Base-by-base conservation (phyloP, 2,329 filamentous ascomycete species). In the Colletotrichum sp. region DNA sequence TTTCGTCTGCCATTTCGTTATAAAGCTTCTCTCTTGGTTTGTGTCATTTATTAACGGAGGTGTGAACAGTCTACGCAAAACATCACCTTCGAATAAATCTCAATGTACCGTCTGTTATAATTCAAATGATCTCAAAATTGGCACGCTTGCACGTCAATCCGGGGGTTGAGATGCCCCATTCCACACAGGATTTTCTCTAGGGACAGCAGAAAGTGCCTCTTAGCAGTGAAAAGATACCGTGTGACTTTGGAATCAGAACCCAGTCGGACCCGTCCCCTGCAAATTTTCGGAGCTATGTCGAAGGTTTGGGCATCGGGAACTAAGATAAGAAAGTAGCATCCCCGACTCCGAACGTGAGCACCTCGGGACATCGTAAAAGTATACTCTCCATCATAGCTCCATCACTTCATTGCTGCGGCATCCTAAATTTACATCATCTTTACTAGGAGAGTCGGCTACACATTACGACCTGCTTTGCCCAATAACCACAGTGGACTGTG, bases 371-470 rank as follows among this genome's bases (percentile, higher is more conserved):
- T 24, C 1, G n/a, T 52, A 2, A 52, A 52, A 21, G 43, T 52
- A 21, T 13, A 13, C 2, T 52, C 43, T 21, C 2, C 12, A 6
- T 52, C 43, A 52, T 52, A 52, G 43, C 43, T 52, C 43, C n/a
- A 6, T 1, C 0, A 0, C n/a, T 21, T 48, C 43, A 4, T 12
- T 13, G 0, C 43, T 21, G n/a, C 7, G n/a, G n/a, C 43, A 48
- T 21, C 0, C 5, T 1, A 21, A 1, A 4, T 3, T 10, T 0
- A 2, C 0, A 21, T 21, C 8, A 2, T 0, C 9, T 13, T 48
- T 52, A 52, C 43, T 13, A 52, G 6, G 43, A 52, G 2, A 8
- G 2, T 4, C n/a, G 3, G 10, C 3, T 1, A 13, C 43, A 3
- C 0, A 21, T 21, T n/a, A 2, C 16, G 8, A 3, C 2, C 36